A percentile compares a stretch with the other conserved stretches of the same genome.
phyloP scores from a whole-genome alignment of 345 rosid species.

The Rhodamnia argentea region DNA sequence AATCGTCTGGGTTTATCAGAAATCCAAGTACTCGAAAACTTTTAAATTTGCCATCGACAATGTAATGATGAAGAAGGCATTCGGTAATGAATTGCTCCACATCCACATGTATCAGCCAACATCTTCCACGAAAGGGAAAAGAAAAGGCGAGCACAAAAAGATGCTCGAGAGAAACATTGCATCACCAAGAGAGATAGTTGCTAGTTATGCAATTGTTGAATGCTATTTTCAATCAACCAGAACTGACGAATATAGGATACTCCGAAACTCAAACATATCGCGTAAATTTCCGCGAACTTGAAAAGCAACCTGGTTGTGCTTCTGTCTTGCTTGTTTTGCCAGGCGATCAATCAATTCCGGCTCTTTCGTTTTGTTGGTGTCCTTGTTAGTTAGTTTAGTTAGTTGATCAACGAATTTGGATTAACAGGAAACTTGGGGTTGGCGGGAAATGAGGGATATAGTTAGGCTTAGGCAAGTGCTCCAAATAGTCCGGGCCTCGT shows the following conservation, averaged over 20 bases:
- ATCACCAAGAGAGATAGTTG: not conserved
- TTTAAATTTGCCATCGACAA: not conserved
- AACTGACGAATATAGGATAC: not conserved
- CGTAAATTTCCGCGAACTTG: not conserved
- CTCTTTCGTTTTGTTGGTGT: not conserved
- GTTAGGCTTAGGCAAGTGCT: not conserved
- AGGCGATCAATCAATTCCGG: not conserved
- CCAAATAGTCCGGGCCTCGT: not conserved
- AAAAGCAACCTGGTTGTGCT: not conserved
- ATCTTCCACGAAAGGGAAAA: not conserved
- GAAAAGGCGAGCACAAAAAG: not conserved
- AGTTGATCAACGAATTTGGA: not conserved
- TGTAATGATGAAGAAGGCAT: not conserved
- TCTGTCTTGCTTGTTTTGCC: not conserved
- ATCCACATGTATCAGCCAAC: not conserved
- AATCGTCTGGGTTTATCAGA: not conserved
- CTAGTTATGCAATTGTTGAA: not conserved
- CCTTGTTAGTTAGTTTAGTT: not conserved
- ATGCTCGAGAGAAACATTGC: not conserved
- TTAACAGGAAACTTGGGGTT: not conserved
- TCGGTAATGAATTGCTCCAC: not conserved
- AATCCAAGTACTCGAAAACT: not conserved
- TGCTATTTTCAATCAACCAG: not conserved
- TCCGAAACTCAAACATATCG: rapidly evolving
- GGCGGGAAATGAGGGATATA: not conserved